Conservation (phyloP, 2,329 filamentous ascomycete species). For the Botrytis aclada region DNA sequence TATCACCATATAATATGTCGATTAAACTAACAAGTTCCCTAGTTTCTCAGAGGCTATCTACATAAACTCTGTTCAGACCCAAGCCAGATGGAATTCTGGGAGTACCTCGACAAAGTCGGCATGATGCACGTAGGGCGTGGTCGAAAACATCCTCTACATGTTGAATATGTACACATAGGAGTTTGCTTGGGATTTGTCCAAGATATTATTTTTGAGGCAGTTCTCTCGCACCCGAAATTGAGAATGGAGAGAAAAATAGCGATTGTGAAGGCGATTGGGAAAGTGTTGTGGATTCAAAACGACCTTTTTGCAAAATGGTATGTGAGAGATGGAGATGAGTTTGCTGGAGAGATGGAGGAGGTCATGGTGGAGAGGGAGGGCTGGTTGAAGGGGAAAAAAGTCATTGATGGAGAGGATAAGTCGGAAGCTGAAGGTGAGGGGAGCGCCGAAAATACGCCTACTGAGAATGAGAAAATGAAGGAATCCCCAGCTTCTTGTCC, state of each 20-base stretch:
- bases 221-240: conserved; percentile 60
- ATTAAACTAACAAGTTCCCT: background rate
- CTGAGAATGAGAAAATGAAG: background rate
- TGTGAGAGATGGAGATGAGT: conserved; percentile 23
- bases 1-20: background rate
- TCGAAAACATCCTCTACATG: conserved; percentile 14
- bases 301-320: conserved; percentile 85
- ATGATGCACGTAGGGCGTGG: conserved; percentile 20
- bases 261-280: conserved; percentile 71
- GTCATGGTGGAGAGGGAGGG: conserved; percentile 15
- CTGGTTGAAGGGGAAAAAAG: conserved; percentile 11
- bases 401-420: background rate
- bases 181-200: conserved; percentile 71
- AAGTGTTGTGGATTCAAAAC: conserved; percentile 86
- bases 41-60: conserved; percentile 15
- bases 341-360: conserved; percentile 11
- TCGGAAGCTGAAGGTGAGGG: background rate
- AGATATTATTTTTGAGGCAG: conserved; percentile 72
- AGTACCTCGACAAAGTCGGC: conserved; percentile 79
- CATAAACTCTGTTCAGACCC: conserved; percentile 16
- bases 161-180: conserved; percentile 75
- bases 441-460: background rate
- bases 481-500: background rate
- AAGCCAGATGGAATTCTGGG: conserved; percentile 49
- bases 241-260: conserved; percentile 66